These are phyloP conservation scores for Alternaria sp. DNA, from an alignment of 2,329 filamentous ascomycete species.

Conservation along the genomic window DNA sequence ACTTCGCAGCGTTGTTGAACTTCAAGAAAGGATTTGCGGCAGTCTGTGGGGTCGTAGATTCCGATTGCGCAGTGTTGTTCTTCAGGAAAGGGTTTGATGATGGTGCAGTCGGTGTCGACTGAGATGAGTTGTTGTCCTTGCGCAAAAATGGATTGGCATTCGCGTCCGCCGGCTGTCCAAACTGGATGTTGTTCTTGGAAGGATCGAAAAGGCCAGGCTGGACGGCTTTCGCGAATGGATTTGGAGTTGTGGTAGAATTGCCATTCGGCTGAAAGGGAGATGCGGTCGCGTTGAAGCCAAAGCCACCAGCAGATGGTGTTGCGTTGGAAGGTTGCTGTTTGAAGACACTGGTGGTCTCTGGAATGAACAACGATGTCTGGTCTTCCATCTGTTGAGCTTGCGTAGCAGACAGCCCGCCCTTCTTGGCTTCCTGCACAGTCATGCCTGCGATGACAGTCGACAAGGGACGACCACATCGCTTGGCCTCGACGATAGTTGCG, in stretches of 20 bases:
- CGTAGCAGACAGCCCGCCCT: slow-evolving; percentile 57
- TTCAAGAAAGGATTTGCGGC: slow-evolving; percentile 15
- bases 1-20: neutral
- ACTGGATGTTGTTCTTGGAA: slow-evolving; percentile 34
- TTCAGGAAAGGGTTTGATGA: slow-evolving; percentile 14
- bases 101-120: neutral
- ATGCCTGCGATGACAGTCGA: slow-evolving; percentile 64
- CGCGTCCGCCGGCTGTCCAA: slow-evolving; percentile 17
- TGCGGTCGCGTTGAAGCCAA: slow-evolving; percentile 22
- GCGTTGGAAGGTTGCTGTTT: slow-evolving; percentile 6
- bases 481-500: slow-evolving; percentile 62
- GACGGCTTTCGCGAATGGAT: slow-evolving; percentile 20
- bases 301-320: neutral
- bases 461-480: slow-evolving; percentile 62
- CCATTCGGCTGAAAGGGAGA: slow-evolving; percentile 24
- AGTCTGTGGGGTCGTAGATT: neutral
- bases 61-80: neutral
- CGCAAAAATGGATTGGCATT: slow-evolving; percentile 18
- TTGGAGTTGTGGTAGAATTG: slow-evolving; percentile 4
- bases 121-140: neutral
- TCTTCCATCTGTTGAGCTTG: slow-evolving; percentile 10
- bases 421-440: slow-evolving; percentile 58
- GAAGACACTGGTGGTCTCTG: slow-evolving; percentile 35
- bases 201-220: slow-evolving; percentile 40
- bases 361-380: slow-evolving; percentile 51